Conservation (phyloP, 148 eudicot genomes). For the Nepenthes mirabilis region DNA sequence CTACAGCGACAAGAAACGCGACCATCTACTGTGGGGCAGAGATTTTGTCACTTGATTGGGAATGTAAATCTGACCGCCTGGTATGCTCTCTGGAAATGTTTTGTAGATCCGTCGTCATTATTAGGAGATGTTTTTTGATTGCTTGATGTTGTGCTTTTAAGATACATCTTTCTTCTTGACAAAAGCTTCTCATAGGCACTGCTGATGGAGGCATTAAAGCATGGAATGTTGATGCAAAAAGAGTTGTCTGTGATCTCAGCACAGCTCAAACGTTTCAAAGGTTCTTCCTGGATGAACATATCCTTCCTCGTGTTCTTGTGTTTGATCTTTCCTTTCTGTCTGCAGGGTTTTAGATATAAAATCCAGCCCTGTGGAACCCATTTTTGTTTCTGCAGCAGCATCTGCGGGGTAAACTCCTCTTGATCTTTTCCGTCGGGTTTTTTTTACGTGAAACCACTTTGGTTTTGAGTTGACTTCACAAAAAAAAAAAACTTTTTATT, state of each 20-base stretch:
- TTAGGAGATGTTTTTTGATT: constrained; percentile 1
- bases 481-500: too few relatives aligned
- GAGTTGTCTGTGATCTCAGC: constrained; percentile 94
- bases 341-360: constrained; percentile 83
- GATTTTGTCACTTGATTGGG: constrained; percentile 98
- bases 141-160: constrained; percentile 11
- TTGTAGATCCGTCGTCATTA: not conserved
- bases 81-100: constrained; percentile 19
- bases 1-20: constrained; percentile 82
- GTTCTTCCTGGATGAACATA: constrained; percentile 19
- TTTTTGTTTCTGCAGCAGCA: constrained; percentile 96
- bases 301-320: constrained; percentile 4
- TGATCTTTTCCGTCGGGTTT: not conserved
- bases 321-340: constrained; percentile 13
- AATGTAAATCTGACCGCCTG: constrained; percentile 92
- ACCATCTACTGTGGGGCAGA: constrained; percentile 96
- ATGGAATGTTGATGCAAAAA: constrained; percentile 97
- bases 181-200: constrained; percentile 97
- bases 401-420: constrained; percentile 52
- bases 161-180: constrained; percentile 21
- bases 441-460: too few relatives aligned
- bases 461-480: too few relatives aligned
- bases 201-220: constrained; percentile 97
- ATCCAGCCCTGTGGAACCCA: constrained; percentile 98
- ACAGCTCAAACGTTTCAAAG: constrained; percentile 63